A percentile compares a stretch with the other conserved stretches of the same genome.
Conservation (phyloP, 1,139 yeast genomes). For the Scheffersomyces stambukii region DNA sequence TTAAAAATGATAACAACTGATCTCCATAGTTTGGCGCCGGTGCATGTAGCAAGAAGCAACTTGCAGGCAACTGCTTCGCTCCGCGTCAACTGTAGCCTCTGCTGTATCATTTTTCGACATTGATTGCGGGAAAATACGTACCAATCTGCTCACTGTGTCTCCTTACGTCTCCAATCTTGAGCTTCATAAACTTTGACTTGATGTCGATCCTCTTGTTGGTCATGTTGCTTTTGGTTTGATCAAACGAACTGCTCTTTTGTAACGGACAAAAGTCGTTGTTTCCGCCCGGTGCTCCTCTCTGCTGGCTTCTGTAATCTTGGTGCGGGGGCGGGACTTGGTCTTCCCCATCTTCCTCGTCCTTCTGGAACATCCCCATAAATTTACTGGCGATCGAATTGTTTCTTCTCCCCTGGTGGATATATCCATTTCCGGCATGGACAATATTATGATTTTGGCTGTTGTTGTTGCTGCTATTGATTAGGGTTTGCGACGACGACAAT, state of each 20-base stretch:
- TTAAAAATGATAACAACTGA: too few relatives aligned
- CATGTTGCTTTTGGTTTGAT: slow-evolving; percentile 37
- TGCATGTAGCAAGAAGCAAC: too few relatives aligned
- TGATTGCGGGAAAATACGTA: slow-evolving; percentile 24
- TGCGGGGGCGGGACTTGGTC: not conserved
- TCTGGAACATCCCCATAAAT: slow-evolving; percentile 6
- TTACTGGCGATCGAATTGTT: slow-evolving; percentile 6
- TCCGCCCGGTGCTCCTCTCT: not conserved
- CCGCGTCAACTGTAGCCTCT: too few relatives aligned
- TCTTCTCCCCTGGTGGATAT: slow-evolving; percentile 3
- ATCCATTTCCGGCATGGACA: slow-evolving; percentile 2
- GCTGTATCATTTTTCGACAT: not conserved
- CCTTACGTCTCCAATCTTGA: slow-evolving; percentile 14
- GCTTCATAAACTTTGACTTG: slow-evolving; percentile 12
- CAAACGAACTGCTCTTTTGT: slow-evolving; percentile 21
- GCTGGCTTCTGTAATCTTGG: too few relatives aligned
- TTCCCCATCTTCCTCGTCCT: not conserved
- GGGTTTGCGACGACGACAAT: slow-evolving; percentile 7
- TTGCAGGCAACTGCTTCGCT: too few relatives aligned
- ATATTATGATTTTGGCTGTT: not conserved
- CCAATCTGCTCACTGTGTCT: slow-evolving; percentile 32
- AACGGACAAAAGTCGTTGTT: slow-evolving; percentile 3
- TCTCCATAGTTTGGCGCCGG: too few relatives aligned
- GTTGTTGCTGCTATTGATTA: slow-evolving; percentile 7
- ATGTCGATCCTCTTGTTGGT: slow-evolving; percentile 22